phyloP scores from a whole-genome alignment of 306 rosid genomes.

The Ormosia emarginata region DNA sequence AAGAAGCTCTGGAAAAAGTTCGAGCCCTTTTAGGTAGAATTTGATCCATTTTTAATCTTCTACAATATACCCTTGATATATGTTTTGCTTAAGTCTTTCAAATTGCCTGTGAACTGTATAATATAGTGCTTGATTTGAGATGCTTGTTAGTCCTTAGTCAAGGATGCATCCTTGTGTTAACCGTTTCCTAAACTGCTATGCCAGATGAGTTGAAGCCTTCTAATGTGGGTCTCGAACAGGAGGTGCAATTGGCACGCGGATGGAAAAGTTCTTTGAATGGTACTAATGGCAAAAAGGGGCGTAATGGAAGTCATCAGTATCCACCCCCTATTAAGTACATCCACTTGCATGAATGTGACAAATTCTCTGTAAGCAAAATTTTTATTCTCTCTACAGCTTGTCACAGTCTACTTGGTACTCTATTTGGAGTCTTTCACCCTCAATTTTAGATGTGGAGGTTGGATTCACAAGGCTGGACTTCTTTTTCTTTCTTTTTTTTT shows the following conservation, averaged over 20 bases:
- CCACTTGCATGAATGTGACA: slow-evolving; percentile 45
- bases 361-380: slow-evolving; percentile 38
- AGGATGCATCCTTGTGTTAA: slow-evolving; percentile 15
- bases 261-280: slow-evolving; percentile 30
- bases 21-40: slow-evolving; percentile 34
- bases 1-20: slow-evolving; percentile 34
- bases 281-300: slow-evolving; percentile 30
- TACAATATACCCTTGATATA: not conserved
- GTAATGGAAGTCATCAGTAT: slow-evolving; percentile 4
- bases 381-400: not conserved
- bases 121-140: slow-evolving; percentile 14
- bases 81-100: not conserved
- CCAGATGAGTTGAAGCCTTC: slow-evolving; percentile 43
- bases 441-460: slow-evolving; percentile 9
- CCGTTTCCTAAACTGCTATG: not conserved
- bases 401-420: not conserved
- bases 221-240: slow-evolving; percentile 41
- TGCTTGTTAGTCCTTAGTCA: not conserved
- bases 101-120: not conserved
- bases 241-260: slow-evolving; percentile 29
- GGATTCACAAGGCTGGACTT: slow-evolving; percentile 2
- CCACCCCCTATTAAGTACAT: slow-evolving; percentile 39
- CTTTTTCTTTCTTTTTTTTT: slow-evolving; percentile 14
- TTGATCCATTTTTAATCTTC: not conserved
- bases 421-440: not conserved